Percentiles rank a stretch among this genome's conserved stretches.
phyloP scores from a whole-genome alignment of 345 rosid genomes.

The Nephelium lappaceum region DNA sequence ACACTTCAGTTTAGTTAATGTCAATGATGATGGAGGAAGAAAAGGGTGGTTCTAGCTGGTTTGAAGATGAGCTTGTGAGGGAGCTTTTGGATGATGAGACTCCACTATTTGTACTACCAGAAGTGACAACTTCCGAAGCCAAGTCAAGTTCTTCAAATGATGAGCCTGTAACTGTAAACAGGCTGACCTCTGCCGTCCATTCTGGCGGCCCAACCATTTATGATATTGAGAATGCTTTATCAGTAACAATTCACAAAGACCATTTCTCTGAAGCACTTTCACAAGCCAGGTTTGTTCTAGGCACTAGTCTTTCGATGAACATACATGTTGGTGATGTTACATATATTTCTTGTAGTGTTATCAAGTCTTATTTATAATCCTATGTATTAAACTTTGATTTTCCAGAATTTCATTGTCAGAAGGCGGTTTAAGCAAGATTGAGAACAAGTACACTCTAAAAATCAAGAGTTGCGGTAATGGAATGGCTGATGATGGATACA shows the following conservation, averaged over 20 bases:
- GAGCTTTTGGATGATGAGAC: slow-evolving; percentile 57
- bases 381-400: neutral
- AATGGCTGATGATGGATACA: slow-evolving; percentile 84
- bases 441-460: slow-evolving; percentile 70
- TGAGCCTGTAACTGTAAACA: slow-evolving; percentile 27
- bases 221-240: slow-evolving; percentile 55
- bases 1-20: neutral
- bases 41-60: slow-evolving; percentile 26
- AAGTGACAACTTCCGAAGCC: slow-evolving; percentile 21
- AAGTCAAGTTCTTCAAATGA: slow-evolving; percentile 25
- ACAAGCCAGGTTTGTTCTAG: slow-evolving; percentile 33
- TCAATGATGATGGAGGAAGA: slow-evolving; percentile 29
- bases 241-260: slow-evolving; percentile 26
- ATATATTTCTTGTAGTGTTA: neutral
- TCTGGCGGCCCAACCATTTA: slow-evolving; percentile 63
- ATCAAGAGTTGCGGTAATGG: slow-evolving; percentile 59
- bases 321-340: neutral
- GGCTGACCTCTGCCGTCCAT: slow-evolving; percentile 41
- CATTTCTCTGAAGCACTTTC: slow-evolving; percentile 24
- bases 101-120: slow-evolving; percentile 46
- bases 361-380: too few relatives aligned
- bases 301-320: too few relatives aligned
- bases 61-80: slow-evolving; percentile 48
- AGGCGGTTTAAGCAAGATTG: slow-evolving; percentile 47
- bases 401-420: slow-evolving; percentile 32